Percentiles rank a stretch among this genome's conserved stretches.
Conservation (phyloP, 768 basidiomycete genomes). For the Dentipellis sp. region DNA sequence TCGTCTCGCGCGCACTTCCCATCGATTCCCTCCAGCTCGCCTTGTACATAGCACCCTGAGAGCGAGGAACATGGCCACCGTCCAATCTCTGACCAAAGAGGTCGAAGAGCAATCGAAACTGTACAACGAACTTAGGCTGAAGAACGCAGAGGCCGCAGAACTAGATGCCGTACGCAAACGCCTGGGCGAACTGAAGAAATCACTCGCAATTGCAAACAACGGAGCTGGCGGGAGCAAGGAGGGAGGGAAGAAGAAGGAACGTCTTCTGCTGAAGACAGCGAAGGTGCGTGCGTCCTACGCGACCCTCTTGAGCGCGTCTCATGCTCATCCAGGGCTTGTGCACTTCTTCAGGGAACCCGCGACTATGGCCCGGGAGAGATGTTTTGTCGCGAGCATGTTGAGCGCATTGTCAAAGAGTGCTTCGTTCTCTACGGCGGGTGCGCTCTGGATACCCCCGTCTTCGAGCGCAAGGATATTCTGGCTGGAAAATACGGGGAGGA, state of each 20-base stretch:
- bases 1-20: not conserved
- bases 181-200: constrained; percentile 60
- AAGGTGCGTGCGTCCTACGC: constrained; percentile 51
- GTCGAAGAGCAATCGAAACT: constrained; percentile 45
- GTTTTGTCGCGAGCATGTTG: constrained; percentile 85
- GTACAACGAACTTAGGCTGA: constrained; percentile 54
- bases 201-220: constrained; percentile 32
- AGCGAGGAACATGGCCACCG: constrained; percentile 28
- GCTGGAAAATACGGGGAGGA: constrained; percentile 98
- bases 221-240: constrained; percentile 26
- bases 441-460: constrained; percentile 96
- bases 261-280: constrained; percentile 82
- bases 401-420: constrained; percentile 75
- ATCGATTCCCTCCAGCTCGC: constrained; percentile 8
- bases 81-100: constrained; percentile 40
- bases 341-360: constrained; percentile 64
- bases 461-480: constrained; percentile 93
- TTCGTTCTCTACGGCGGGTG: constrained; percentile 86
- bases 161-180: constrained; percentile 61
- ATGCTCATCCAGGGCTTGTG: constrained; percentile 13
- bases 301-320: not conserved
- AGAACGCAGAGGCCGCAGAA: constrained; percentile 38
- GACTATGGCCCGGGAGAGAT: constrained; percentile 93
- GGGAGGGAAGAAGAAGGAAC: constrained; percentile 51
- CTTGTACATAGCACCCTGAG: not conserved